A percentile compares a stretch with the other conserved stretches of the same genome.
These are phyloP conservation scores for Rutstroemia sp. DNA, from an alignment of 2,329 filamentous ascomycete genomes.

Conservation along the genomic window DNA sequence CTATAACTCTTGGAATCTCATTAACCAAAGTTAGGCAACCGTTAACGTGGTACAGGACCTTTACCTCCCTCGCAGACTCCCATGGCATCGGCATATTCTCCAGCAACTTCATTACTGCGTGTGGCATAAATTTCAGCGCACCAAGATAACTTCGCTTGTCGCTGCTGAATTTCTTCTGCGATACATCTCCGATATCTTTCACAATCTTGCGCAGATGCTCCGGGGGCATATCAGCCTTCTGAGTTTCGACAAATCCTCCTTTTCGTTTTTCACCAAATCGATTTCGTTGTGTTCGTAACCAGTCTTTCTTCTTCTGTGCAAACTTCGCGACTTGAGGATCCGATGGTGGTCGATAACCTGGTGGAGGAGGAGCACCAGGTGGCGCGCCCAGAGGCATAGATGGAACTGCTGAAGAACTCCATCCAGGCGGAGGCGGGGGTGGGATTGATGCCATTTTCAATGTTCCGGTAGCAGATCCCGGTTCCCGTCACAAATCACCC, in stretches of 20 bases:
- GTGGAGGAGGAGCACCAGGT: conserved; percentile 61
- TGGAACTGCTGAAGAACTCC: conserved; percentile 45
- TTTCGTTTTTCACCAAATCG: conserved; percentile 96
- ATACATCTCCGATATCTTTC: conserved; percentile 96
- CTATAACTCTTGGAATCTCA: conserved; percentile 91
- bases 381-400: conserved; percentile 41
- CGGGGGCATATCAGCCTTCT: conserved; percentile 97
- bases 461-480: conserved; percentile 20
- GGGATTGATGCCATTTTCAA: conserved; percentile 50
- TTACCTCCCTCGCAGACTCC: conserved; percentile 93
- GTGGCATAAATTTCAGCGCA: conserved; percentile 98
- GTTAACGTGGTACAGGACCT: conserved; percentile 97
- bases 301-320: conserved; percentile 98
- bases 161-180: conserved; percentile 97
- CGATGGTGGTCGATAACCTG: conserved; percentile 71
- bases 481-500: conserved; percentile 16
- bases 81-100: conserved; percentile 99
- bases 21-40: conserved; percentile 96
- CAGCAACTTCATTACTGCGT: conserved; percentile 90
- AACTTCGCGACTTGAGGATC: conserved; percentile 90
- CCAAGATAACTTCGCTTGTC: conserved; percentile 98
- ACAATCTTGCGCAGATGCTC: conserved; percentile 98
- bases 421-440: conserved; percentile 62
- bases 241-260: conserved; percentile 92
- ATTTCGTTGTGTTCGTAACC: conserved; percentile 84